Evolutionary conservation across 768 basidiomycete species (phyloP).

Genomic region (Serendipita sp.): DNA sequence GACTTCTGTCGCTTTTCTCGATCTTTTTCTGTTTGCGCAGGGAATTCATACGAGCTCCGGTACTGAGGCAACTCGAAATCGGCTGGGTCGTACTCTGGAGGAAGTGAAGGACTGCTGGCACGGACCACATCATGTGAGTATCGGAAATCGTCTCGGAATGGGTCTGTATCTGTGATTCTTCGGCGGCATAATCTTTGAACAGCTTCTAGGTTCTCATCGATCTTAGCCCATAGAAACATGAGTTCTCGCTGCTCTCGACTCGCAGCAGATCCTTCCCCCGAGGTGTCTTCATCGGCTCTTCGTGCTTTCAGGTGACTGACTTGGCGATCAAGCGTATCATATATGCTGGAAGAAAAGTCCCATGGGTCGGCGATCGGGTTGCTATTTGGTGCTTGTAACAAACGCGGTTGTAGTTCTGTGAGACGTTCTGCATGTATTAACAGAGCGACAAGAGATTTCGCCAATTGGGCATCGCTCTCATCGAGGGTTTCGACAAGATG

Average conservation of each 20-base stretch:
- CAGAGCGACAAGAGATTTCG: conserved; percentile 50
- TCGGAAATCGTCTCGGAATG: conserved; percentile 21
- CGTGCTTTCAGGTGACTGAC: conserved; percentile 50
- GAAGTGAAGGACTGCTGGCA: conserved; percentile 16
- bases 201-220: conserved; percentile 57
- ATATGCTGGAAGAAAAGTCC: conserved; percentile 24
- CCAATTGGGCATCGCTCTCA: conserved; percentile 41
- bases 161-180: conserved; percentile 24
- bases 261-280: conserved; percentile 28
- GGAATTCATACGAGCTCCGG: not conserved
- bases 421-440: conserved; percentile 52
- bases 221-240: conserved; percentile 54
- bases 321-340: conserved; percentile 48
- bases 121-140: conserved; percentile 15
- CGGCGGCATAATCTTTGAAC: conserved; percentile 51
- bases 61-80: conserved; percentile 11
- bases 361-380: conserved; percentile 17
- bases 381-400: not conserved
- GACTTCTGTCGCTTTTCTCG: not conserved
- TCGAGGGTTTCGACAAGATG: conserved; percentile 27
- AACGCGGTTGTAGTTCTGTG: conserved; percentile 16
- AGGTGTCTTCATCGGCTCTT: conserved; percentile 26
- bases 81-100: conserved; percentile 37
- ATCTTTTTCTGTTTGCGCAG: conserved; percentile 8
- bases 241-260: conserved; percentile 31